Percentiles rank a stretch among this genome's conserved stretches.
phyloP scores from a whole-genome alignment of 2,329 filamentous ascomycete genomes.

The Cladophialophora yegresii region DNA sequence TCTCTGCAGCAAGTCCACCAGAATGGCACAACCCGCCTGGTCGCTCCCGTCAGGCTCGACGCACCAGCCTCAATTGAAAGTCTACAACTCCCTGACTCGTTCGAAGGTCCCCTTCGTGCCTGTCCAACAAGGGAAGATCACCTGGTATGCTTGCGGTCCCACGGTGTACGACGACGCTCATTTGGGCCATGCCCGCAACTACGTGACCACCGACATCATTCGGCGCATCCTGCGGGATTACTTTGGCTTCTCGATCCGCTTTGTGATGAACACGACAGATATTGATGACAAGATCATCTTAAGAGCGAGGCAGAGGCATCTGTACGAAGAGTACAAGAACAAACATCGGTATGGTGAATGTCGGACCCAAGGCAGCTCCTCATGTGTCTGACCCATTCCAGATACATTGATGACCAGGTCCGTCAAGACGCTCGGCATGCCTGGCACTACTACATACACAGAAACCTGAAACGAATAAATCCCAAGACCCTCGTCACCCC shows the following conservation, averaged over 20 bases:
- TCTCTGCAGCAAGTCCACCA: slow-evolving; percentile 18
- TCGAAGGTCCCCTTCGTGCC: slow-evolving; percentile 74
- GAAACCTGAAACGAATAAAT: slow-evolving; percentile 63
- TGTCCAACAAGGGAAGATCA: slow-evolving; percentile 67
- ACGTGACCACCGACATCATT: slow-evolving; percentile 87
- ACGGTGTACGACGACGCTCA: slow-evolving; percentile 83
- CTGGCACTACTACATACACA: slow-evolving; percentile 62
- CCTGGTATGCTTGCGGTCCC: slow-evolving; percentile 88
- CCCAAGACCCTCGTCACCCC: slow-evolving; percentile 45
- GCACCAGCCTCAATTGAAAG: slow-evolving; percentile 61
- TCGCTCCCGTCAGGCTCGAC: slow-evolving; percentile 44
- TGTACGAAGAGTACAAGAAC: slow-evolving; percentile 69
- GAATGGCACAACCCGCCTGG: slow-evolving; percentile 48
- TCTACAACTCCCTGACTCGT: slow-evolving; percentile 80
- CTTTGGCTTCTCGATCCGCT: slow-evolving; percentile 78
- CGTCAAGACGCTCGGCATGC: slow-evolving; percentile 54
- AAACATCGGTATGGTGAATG: slow-evolving; percentile 45
- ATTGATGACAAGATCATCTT: slow-evolving; percentile 74
- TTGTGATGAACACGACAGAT: slow-evolving; percentile 93
- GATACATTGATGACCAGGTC: slow-evolving; percentile 48
- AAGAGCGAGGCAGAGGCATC: slow-evolving; percentile 71
- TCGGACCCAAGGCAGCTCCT: neutral
- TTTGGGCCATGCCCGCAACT: slow-evolving; percentile 82
- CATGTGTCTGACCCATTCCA: slow-evolving; percentile 25
- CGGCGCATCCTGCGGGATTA: slow-evolving; percentile 79